Base-by-base conservation (phyloP, 2,329 filamentous ascomycete genomes). In the Zymoseptoria tritici region DNA sequence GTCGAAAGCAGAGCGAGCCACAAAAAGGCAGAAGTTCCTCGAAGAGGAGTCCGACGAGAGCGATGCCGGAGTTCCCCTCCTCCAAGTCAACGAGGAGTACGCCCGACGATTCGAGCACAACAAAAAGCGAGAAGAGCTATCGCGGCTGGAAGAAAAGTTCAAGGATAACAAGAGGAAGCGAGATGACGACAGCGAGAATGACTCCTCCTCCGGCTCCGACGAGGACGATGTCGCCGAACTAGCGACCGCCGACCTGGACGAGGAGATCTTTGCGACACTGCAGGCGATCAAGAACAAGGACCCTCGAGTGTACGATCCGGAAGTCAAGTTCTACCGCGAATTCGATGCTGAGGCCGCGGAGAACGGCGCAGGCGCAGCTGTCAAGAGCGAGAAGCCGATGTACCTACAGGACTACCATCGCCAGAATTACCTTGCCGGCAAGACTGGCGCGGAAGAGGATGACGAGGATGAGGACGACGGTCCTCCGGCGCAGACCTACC, bases 31-130 rank as follows among this genome's bases (percentile, higher is more conserved):
- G 19, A 73, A 72, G 57, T 62, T 73, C 13, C 67, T 74, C 49
- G 67, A 70, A 13, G 64, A 67, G 56, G 64, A 60, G 9, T 26
- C 21, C 16, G 60, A 62, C 46, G 62, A 62, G 9, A 68, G 68
- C 19, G 64, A 67, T 21, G 64, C 65, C 21, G 68, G 67, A 21
- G 61, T 57, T 20, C 56, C 52, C 19, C 60, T 62, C 56, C 68
- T 97, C 73, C 91, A 89, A 73, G 87, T 99, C 75, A 97, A 99
- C 75, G 81, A 91, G 73, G 90, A 95, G 56, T 99, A 87, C 74
- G 94, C 94, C 51, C 85, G 84, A 67, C 83, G 90, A 49, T 97
- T 96, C 69, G 94, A 99, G 75, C 83, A 97, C 77, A 99, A 99
- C 78, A 97, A 97, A 79, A 96, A 96, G 78, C 85, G 93, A 60